A percentile compares a stretch with the other conserved stretches of the same genome.
Conservation (phyloP, 768 basidiomycete genomes). For the Tremella fuciformis region DNA sequence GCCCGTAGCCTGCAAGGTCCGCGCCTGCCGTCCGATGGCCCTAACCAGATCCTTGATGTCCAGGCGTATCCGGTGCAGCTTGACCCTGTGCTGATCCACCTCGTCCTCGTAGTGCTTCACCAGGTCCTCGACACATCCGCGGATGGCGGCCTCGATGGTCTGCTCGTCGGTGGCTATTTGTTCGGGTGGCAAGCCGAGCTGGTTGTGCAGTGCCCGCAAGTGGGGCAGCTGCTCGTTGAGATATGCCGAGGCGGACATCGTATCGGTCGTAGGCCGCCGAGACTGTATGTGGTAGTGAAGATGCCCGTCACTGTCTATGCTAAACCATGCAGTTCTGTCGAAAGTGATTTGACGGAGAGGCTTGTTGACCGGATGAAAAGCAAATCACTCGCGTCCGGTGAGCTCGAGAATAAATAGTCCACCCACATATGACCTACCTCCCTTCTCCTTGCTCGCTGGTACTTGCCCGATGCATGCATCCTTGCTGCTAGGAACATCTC, state of each 20-base stretch:
- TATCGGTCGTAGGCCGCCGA: not conserved
- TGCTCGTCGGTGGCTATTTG: constrained; percentile 78
- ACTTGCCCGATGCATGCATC: too few species aligned
- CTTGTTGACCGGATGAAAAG: constrained; percentile 17
- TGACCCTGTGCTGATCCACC: constrained; percentile 67
- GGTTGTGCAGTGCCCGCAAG: constrained; percentile 74
- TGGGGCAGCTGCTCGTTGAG: constrained; percentile 70
- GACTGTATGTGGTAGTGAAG: not conserved
- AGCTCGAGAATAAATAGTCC: not conserved
- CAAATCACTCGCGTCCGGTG: constrained; percentile 19
- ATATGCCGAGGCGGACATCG: constrained; percentile 26
- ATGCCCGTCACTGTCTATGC: not conserved
- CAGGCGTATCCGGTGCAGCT: constrained; percentile 64
- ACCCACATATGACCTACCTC: not conserved
- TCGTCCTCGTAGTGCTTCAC: constrained; percentile 68
- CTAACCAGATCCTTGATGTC: constrained; percentile 65
- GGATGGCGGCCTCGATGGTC: constrained; percentile 69
- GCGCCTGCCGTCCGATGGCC: constrained; percentile 62
- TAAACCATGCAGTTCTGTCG: not conserved
- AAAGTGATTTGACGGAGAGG: constrained; percentile 3
- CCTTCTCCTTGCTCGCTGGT: too few species aligned
- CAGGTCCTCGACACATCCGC: constrained; percentile 70
- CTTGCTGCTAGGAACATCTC: too few species aligned
- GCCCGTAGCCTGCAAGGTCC: constrained; percentile 63
- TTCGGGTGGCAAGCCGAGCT: constrained; percentile 74